Base-by-base conservation (phyloP, 2,329 filamentous ascomycete genomes). In the Fusarium redolens region DNA sequence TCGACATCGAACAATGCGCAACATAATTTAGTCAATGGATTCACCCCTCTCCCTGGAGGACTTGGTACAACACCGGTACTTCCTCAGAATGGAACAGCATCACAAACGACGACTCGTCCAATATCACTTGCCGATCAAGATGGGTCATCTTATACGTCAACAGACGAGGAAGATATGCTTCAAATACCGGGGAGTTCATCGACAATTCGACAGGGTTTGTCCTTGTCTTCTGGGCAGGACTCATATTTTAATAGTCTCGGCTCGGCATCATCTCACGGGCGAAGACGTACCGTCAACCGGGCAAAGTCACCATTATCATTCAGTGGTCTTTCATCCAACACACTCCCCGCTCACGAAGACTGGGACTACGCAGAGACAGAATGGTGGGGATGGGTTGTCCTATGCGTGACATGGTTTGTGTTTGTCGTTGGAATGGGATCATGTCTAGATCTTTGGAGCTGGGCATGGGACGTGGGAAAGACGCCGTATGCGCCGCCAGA, bases 401-500 rank as follows among this genome's bases (percentile, higher is more conserved):
- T 99, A 37, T 85, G 93, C 44, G 92, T 94, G 51, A 99, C 97
- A 1, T 99, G 97, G 96, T 85, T 97, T 48, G 95, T 98, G 31
- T 98, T 99, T 81, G 95, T 98, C 25, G 90, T 96, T 1, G 96
- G 96, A 37, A 98, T 99, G 93, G 96, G 96, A 59, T 97, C 93
- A 56, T 98, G 95, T 81, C 88, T 98, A 50, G 96, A 93, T 28
- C 91, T 98, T 28, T 99, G 96, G 96, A 96, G 92, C 82, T 99
- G 96, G 96, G 96, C 96, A 5, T 99, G 96, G 96, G 96, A 98
- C 84, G 96, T 98, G 4, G 96, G 96, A 50, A 95, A 96, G 81
- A 98, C 95, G 38, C 96, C 96, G 1, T 97, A 97, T 82, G 96
- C 96, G 60, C 96, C 96, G 56, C 96, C 96, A 7, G 96, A 98